Conservation (phyloP, 2,329 filamentous ascomycete species). For the Penicillium sp. region DNA sequence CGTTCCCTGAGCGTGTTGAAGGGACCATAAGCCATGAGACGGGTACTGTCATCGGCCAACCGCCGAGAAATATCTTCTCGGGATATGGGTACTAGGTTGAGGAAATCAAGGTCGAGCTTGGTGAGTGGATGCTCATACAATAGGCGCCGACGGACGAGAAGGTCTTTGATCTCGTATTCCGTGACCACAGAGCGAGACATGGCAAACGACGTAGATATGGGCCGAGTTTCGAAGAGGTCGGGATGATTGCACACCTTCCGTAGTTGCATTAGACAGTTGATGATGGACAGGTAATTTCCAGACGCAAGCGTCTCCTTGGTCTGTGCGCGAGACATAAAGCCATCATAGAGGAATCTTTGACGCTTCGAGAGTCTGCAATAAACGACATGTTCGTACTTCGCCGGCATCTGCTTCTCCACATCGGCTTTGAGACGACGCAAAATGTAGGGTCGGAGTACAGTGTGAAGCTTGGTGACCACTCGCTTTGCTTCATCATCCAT, state of each 20-base stretch:
- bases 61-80: conserved; percentile 57
- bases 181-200: conserved; percentile 71
- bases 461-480: conserved; percentile 87
- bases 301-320: conserved; percentile 84
- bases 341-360: conserved; percentile 90
- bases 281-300: conserved; percentile 94
- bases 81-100: conserved; percentile 67
- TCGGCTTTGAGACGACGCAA: conserved; percentile 86
- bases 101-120: conserved; percentile 61
- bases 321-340: conserved; percentile 82
- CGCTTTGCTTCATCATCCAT: conserved; percentile 89
- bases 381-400: conserved; percentile 93
- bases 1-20: conserved; percentile 63
- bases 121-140: conserved; percentile 55
- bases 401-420: conserved; percentile 98
- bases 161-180: conserved; percentile 64
- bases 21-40: conserved; percentile 60
- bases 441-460: conserved; percentile 83
- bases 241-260: conserved; percentile 98
- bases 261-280: conserved; percentile 95
- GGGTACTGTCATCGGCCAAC: conserved; percentile 47
- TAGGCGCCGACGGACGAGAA: conserved; percentile 58
- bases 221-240: conserved; percentile 88
- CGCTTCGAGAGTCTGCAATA: conserved; percentile 91
- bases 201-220: conserved; percentile 92